Base-by-base conservation (phyloP, 2,329 filamentous ascomycete species). In the Thermoascus crustaceus region DNA sequence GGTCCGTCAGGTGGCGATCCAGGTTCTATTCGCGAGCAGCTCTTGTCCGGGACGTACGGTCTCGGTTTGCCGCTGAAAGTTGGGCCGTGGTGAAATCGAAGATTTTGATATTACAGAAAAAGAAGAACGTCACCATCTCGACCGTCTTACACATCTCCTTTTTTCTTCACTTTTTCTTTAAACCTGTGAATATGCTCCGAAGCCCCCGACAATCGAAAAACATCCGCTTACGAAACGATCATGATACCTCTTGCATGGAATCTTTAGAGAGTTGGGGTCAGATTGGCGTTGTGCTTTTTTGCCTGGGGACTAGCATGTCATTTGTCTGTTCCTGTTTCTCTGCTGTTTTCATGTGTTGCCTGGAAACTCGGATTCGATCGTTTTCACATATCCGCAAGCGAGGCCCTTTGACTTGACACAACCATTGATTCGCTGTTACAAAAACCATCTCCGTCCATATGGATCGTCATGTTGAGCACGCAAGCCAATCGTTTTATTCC, bases 11-110 rank as follows among this genome's bases (percentile, higher is more conserved):
- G 52, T 42, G 63, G 50, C 33, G 63, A 69, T 34, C 44, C 61
- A 36, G 59, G 61, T 18, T 71, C 63, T 30, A 72, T 76, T 31
- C 64, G 73, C 37, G 71, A 76, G 31, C 73, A 76, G 47, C 58
- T 76, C 25, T 55, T 76, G 36, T 73, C 62, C 40, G 75, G 69
- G 40, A 75, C 68, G 25, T 78, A 76, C 47, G 73, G 72, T 18
- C 54, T 67, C 40, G 69, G 68, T 35, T 58, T 68, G 17, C 67
- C 72, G 21, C 66, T 76, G 35, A 71, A 71, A 44, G 69, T 75
- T 43, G 72, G 74, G 19, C 68, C 67, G 6, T 76, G 72, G 71
- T 76, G 64, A 60, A 39, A 17, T 30, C 32, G 24, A 38, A 33
- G 11, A 37, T 32, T 11, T 31, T 20, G 17, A 32, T 38, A 39